Base-by-base conservation (phyloP, 2,329 filamentous ascomycete genomes). In the Pestalotiopsis sp. region DNA sequence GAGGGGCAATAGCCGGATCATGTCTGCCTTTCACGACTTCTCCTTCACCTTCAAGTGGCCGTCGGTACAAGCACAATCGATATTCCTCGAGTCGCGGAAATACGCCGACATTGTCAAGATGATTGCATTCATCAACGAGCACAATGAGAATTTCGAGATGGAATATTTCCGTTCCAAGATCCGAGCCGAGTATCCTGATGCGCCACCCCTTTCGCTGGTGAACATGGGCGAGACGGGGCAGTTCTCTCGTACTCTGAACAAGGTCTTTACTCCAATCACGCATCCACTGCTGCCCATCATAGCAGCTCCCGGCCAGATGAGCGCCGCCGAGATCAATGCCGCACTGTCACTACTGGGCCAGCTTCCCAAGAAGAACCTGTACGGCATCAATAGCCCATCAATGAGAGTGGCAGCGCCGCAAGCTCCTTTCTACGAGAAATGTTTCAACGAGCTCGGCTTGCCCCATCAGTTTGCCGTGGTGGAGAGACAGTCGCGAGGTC, bases 1-100 rank as follows among this genome's bases (percentile, higher is more conserved):
- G 66, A 91, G 91, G 72, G 93, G 93, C 2, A 92, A 90, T 80
- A 95, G 92, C 75, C 92, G 91, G 72, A 94, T 97, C 79, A 94
- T 97, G 83, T 95, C 93, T n/a, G 93, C 94, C 13, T 96, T 95
- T 75, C 94, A 97, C 78, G 93, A 96, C 81, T 95, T 95, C 76
- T 94, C 93, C 0, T 92, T 93, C 1, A 91, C 85, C 0, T 95
- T 95, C 85, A 93, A 91, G 75, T 97, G 93, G 93, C 91, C 92
- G 0, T 93, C 92, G 0, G 81, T 87, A 6, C 87, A 92, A 72
- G 93, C 93, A 1, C 88, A 92, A 75, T 83, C 87, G 12, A 86
- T 95, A 3, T 97, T 95, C 73, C 83, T 88, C 69, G 87, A 91
- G 72, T 93, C 92, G 9, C 88, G 88, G 61, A 88, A 89, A 69